phyloP scores from a whole-genome alignment of 2,329 filamentous ascomycete species.

The Monilinia polystroma region DNA sequence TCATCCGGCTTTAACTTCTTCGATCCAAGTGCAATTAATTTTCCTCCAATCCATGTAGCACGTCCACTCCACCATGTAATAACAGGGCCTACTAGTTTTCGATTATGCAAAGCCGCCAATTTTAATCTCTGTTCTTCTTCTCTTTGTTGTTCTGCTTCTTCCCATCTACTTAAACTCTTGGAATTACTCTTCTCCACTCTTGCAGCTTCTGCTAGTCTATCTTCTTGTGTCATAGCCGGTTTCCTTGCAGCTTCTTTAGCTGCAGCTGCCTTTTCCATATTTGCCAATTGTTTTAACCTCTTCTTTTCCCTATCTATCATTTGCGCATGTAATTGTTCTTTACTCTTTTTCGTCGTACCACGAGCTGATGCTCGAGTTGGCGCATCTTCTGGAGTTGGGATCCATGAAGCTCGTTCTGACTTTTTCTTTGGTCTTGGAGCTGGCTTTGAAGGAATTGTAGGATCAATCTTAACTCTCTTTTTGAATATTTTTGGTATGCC shows the following conservation, averaged over 20 bases:
- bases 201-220: slow-evolving; percentile 79
- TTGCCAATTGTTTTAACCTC: slow-evolving; percentile 66
- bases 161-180: slow-evolving; percentile 90
- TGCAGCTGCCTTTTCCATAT: slow-evolving; percentile 60
- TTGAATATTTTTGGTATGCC: slow-evolving; percentile 68
- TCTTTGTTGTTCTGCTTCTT: slow-evolving; percentile 85
- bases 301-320: slow-evolving; percentile 71
- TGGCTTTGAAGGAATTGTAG: slow-evolving; percentile 44
- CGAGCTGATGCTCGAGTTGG: slow-evolving; percentile 62
- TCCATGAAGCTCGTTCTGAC: slow-evolving; percentile 68
- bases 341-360: slow-evolving; percentile 60
- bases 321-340: slow-evolving; percentile 60
- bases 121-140: slow-evolving; percentile 80
- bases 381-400: slow-evolving; percentile 61
- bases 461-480: slow-evolving; percentile 75
- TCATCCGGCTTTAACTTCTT: slow-evolving; percentile 63
- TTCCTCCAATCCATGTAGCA: slow-evolving; percentile 75
- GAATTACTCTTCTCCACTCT: slow-evolving; percentile 81
- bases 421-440: slow-evolving; percentile 60
- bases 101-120: slow-evolving; percentile 82
- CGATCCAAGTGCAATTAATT: slow-evolving; percentile 65
- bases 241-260: slow-evolving; percentile 69
- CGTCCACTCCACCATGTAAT: slow-evolving; percentile 94
- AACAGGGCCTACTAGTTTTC: slow-evolving; percentile 83
- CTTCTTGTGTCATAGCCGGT: slow-evolving; percentile 83